These are phyloP conservation scores for Scheffersomyces ergatensis DNA, from an alignment of 805 yeast genomes.

Conservation along the genomic window DNA sequence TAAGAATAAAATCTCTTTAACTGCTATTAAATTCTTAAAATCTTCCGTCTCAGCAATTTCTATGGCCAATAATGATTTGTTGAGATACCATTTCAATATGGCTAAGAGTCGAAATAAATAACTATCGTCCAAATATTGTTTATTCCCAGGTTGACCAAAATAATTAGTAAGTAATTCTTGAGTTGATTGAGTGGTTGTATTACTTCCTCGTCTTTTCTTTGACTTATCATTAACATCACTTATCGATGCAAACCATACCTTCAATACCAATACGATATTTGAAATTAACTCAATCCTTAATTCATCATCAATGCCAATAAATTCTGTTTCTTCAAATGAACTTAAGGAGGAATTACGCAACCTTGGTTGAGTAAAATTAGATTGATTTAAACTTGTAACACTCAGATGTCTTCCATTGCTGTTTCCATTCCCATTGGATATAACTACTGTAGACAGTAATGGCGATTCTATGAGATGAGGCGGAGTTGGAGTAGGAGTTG, in stretches of 20 bases:
- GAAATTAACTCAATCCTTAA: constrained; percentile 17
- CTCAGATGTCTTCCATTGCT: background rate
- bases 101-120: constrained; percentile 10
- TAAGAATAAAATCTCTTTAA: constrained; percentile 24
- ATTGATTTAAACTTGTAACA: background rate
- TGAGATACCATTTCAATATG: constrained; percentile 14
- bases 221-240: constrained; percentile 1
- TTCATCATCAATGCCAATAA: constrained; percentile 18
- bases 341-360: background rate
- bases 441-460: constrained; percentile 3
- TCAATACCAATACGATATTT: constrained; percentile 21
- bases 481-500: background rate
- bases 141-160: background rate
- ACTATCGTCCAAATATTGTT: background rate
- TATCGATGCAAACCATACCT: constrained; percentile 16
- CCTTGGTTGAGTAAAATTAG: background rate
- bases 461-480: background rate
- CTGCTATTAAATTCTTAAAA: constrained; percentile 11
- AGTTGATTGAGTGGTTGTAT: background rate
- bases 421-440: background rate
- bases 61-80: constrained; percentile 11
- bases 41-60: constrained; percentile 6
- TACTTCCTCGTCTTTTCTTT: background rate
- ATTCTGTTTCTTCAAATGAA: constrained; percentile 3
- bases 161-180: background rate